Evolutionary conservation across 2,329 filamentous ascomycete genomes (phyloP), one percentile per base, ranked within the genome.

Genomic region (Calonectria ilicicola): DNA sequence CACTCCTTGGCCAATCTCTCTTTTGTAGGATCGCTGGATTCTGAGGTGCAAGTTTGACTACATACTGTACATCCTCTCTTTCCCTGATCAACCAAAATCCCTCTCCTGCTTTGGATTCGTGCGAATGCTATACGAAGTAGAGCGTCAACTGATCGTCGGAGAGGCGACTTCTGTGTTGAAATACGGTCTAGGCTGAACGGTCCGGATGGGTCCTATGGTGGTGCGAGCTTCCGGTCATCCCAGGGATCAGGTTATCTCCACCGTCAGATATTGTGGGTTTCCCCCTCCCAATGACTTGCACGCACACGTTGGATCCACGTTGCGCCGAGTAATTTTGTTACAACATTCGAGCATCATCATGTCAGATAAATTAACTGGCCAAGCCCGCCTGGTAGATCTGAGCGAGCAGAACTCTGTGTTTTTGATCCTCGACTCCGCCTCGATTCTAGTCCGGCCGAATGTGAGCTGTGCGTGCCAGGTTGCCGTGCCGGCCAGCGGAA

Each of bases 211-310:
- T 26, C 66, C 17, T 47, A n/a, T 42, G 7, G 66, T 69, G 66
- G 66, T 38, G 46, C 56, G 49, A 69, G 66, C 66, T 69, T 44
- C 46, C 21, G 44, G 44, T 21, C 14, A 42, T 51, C 47, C 64
- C 32, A 60, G 21, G 51, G 35, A 47, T 46, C 42, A 62, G 51
- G 40, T 40, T 60, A 60, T 60, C 53, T 60, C 53, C 53, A 60
- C 58, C 40, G 23, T 63, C 23, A 63, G 58, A 46, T 44, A 63
- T 44, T 44, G 40, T 63, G 38, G 58, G 14, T 2, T 32, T 21
- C 26, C 26, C 35, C 56, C 38, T 62, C 58, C 58, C 4, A 29
- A 46, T 46, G 58, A 46, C 58, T 63, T 58, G n/a, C 51, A 21
- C 32, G 49, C 32, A 35, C 53, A 26, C n/a, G 21, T 60, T 60